A percentile compares a stretch with the other conserved stretches of the same genome.
phyloP scores from a whole-genome alignment of 768 basidiomycete genomes.

The Tricholoma matsutake region DNA sequence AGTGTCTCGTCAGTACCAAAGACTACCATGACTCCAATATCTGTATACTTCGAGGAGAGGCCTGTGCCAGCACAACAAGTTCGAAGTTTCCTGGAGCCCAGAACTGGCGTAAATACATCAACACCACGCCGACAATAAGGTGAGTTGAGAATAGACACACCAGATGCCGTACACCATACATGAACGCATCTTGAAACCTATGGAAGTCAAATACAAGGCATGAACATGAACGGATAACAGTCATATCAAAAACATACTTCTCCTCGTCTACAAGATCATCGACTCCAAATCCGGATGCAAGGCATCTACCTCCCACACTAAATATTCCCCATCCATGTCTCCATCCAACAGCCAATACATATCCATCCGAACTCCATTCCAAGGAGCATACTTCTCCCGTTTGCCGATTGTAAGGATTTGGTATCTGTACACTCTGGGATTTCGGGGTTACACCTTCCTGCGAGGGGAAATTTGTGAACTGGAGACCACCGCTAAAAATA shows the following conservation, averaged over 20 bases:
- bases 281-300: constrained; percentile 72
- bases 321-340: constrained; percentile 86
- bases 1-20: constrained; percentile 3
- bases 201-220: constrained; percentile 3
- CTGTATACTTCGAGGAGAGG: constrained; percentile 47
- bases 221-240: neutral
- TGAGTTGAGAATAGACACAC: constrained; percentile 42
- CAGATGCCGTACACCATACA: constrained; percentile 73
- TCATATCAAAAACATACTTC: constrained; percentile 31
- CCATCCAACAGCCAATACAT: constrained; percentile 93
- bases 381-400: constrained; percentile 64
- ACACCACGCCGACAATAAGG: neutral
- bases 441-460: constrained; percentile 53
- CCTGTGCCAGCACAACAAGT: constrained; percentile 67
- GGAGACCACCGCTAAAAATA: constrained; percentile 55
- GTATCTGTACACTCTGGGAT: constrained; percentile 61
- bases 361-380: constrained; percentile 96
- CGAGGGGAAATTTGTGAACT: constrained; percentile 67
- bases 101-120: constrained; percentile 50
- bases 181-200: constrained; percentile 80
- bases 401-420: constrained; percentile 54
- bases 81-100: constrained; percentile 95
- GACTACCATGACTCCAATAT: neutral
- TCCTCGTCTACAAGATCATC: constrained; percentile 58
- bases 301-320: constrained; percentile 84